Conservation (phyloP, 1,139 yeast species). For the Williopsis jadinii region DNA sequence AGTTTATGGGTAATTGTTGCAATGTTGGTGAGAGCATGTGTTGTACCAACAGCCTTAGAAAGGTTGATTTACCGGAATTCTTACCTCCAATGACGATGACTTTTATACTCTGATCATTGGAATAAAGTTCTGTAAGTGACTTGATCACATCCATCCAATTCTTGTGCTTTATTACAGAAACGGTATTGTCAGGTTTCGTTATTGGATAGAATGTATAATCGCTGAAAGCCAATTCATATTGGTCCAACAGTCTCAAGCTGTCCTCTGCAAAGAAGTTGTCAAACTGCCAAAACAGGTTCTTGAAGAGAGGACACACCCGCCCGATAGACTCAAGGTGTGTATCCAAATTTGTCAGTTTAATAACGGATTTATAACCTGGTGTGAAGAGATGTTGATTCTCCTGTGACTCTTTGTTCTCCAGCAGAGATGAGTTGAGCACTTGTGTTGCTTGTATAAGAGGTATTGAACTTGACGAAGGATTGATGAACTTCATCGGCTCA, state of each 20-base stretch:
- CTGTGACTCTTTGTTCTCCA: conserved; percentile 24
- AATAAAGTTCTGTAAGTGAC: conserved; percentile 16
- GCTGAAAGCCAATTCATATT: conserved; percentile 21
- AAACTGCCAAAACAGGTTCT: conserved; percentile 30
- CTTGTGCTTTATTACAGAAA: conserved; percentile 24
- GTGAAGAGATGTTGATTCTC: conserved; percentile 32
- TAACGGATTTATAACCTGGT: conserved; percentile 36
- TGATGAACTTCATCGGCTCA: conserved; percentile 32
- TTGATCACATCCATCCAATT: conserved; percentile 23
- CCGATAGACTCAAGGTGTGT: conserved; percentile 46
- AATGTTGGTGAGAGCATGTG: conserved; percentile 20
- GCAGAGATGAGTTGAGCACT: conserved; percentile 29
- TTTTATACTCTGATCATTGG: conserved; percentile 21
- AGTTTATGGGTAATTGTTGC: conserved; percentile 26
- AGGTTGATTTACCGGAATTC: conserved; percentile 80
- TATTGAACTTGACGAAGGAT: conserved; percentile 47
- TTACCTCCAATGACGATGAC: conserved; percentile 56
- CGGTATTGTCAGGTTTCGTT: conserved; percentile 25
- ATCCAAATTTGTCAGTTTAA: conserved; percentile 31
- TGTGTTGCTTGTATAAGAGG: conserved; percentile 49
- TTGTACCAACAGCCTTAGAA: conserved; percentile 52
- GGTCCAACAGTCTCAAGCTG: conserved; percentile 4
- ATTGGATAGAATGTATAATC: conserved; percentile 34
- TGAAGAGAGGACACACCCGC: conserved; percentile 41
- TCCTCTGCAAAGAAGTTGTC: conserved; percentile 10